Evolutionary conservation across 495 filamentous ascomycete genomes (phyloP).

Genomic region (Penicillium subrubescens): DNA sequence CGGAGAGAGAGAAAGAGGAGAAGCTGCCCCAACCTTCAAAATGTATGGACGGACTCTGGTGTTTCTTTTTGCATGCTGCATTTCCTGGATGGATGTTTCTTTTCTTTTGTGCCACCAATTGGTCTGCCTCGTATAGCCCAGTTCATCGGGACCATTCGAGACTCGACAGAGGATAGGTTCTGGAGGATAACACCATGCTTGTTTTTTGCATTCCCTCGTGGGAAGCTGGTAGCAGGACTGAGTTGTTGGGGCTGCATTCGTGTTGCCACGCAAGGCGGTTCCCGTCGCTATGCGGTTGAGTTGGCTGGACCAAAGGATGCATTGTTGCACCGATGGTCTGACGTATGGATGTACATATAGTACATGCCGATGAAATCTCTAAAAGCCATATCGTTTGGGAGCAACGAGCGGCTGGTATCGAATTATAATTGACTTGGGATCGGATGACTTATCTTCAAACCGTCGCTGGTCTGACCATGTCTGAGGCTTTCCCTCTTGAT

Average conservation of each 20-base stretch:
- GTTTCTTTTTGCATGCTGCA: background rate
- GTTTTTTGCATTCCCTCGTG: background rate
- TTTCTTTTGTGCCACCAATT: background rate
- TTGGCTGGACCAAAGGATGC: background rate
- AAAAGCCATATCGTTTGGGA: background rate
- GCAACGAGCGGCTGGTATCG: background rate
- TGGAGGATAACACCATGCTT: background rate
- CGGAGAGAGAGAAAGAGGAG: background rate
- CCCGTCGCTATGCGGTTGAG: background rate
- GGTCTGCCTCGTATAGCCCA: background rate
- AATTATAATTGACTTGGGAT: background rate
- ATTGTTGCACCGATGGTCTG: background rate
- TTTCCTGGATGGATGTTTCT: background rate
- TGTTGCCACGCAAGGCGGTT: slow-evolving; percentile 15
- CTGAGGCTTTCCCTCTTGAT: background rate
- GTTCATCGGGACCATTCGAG: background rate
- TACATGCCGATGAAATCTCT: background rate
- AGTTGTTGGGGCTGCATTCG: background rate
- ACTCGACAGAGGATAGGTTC: background rate
- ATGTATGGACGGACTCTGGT: background rate
- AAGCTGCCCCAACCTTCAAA: slow-evolving; percentile 2
- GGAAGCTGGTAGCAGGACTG: background rate
- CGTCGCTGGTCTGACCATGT: background rate
- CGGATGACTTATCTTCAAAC: background rate
- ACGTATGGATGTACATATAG: background rate